phyloP scores from a whole-genome alignment of 352 stramenopile genomes.

The Globisporangium spiculum region DNA sequence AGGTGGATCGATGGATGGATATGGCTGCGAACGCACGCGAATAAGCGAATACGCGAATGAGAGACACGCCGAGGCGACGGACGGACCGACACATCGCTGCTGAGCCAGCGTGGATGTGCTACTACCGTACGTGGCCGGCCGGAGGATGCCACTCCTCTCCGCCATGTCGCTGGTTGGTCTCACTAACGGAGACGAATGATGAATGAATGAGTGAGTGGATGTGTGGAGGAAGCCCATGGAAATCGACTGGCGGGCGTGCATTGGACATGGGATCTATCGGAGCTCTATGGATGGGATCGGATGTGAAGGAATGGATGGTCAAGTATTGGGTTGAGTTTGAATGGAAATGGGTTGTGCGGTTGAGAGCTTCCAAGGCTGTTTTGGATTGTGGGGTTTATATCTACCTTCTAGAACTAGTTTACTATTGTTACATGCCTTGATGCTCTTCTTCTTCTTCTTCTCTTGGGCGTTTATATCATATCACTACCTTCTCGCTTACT shows the following conservation, averaged over 20 bases:
- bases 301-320: background rate
- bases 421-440: slow-evolving; percentile 10
- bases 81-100: background rate
- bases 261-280: background rate
- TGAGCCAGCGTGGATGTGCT: background rate
- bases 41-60: background rate
- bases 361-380: background rate
- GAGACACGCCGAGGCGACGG: slow-evolving; percentile 3
- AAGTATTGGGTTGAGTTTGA: background rate
- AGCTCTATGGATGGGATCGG: background rate
- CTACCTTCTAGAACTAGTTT: slow-evolving; percentile 5
- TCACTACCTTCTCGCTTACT: background rate
- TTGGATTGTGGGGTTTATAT: slow-evolving; percentile 3
- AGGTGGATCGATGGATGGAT: slow-evolving; percentile 1
- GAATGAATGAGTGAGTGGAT: background rate
- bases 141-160: slow-evolving; percentile 3
- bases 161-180: slow-evolving; percentile 11
- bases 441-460: background rate
- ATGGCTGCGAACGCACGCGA: background rate
- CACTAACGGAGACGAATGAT: background rate
- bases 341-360: background rate
- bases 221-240: background rate
- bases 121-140: background rate
- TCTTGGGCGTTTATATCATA: background rate
- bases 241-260: background rate